phyloP scores from a whole-genome alignment of 495 filamentous ascomycete species.

The Chaetomium cochliodes region DNA sequence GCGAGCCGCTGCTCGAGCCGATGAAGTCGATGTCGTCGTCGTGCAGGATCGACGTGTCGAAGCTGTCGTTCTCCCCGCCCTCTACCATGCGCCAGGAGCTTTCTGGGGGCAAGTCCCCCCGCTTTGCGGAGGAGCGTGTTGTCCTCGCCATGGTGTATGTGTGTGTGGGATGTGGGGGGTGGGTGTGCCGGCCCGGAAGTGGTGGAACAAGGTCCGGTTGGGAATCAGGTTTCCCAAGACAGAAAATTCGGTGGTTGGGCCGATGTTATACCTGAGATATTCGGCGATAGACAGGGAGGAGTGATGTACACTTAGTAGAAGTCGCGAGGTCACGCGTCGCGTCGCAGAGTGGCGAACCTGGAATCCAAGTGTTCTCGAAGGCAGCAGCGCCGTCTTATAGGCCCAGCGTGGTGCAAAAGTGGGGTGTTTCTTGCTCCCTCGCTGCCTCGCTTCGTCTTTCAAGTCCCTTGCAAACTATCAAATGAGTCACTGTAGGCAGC shows the following conservation, averaged over 20 bases:
- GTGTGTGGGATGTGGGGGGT: too few species aligned
- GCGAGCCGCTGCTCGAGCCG: slow-evolving; percentile 43
- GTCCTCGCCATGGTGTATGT: not conserved
- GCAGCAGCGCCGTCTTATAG: slow-evolving; percentile 24
- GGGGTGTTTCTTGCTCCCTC: slow-evolving; percentile 2
- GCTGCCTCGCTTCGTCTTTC: not conserved
- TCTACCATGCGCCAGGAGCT: slow-evolving; percentile 54
- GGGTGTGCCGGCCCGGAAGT: not conserved
- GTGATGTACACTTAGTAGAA: not conserved
- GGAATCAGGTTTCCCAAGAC: not conserved
- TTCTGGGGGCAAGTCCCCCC: slow-evolving; percentile 38
- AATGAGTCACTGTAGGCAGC: slow-evolving; percentile 22
- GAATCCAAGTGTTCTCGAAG: slow-evolving; percentile 9
- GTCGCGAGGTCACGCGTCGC: slow-evolving; percentile 22
- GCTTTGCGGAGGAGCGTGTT: slow-evolving; percentile 25
- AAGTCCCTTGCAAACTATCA: slow-evolving; percentile 9
- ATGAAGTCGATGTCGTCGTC: slow-evolving; percentile 44
- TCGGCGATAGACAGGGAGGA: not conserved
- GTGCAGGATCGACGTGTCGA: slow-evolving; percentile 46
- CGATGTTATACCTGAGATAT: slow-evolving; percentile 17
- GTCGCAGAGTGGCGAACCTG: slow-evolving; percentile 16
- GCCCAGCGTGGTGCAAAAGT: slow-evolving; percentile 11
- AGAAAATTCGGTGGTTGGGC: not conserved
- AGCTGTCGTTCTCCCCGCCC: slow-evolving; percentile 51
- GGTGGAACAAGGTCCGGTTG: slow-evolving; percentile 1